Evolutionary conservation across 164 flowering plant genomes (phyloP), one percentile per base, ranked within the genome.

Genomic region (Chloranthus sessilifolius): DNA sequence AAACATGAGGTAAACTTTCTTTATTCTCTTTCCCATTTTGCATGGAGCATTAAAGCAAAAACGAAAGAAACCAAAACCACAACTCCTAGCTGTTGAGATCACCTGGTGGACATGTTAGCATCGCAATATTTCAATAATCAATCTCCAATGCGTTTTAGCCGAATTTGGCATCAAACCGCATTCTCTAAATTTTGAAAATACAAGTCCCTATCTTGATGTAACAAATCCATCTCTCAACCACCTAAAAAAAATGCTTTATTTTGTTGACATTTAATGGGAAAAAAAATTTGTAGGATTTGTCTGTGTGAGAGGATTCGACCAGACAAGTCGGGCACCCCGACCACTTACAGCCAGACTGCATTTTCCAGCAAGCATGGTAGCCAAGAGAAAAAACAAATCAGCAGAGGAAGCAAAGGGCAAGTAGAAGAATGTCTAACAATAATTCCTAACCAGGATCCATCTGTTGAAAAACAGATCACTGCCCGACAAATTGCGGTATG

Each of bases 221-320:
- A 8, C 22, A 7, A 11, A 5, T 20, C 21, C 22, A 19, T 19
- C 22, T 42, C 24, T 42, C 22, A 5, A 42, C 3, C 19, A 3
- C 1, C 24, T 15, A 2, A n/a, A 9, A 3, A 25, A 10, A n/a
- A n/a, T n/a, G n/a, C n/a, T n/a, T n/a, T n/a, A n/a, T n/a, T n/a
- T 25, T n/a, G 15, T 21, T 26, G 14, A 2, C 33, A 12, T 14
- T 2, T 12, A 15, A 25, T 44, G 6, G 5, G 1, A 21, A 41
- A 41, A 20, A 16, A 5, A 7, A 37, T 40, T 47, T 67, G 70
- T 82, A 85, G 94, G 94, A 14, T 78, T 50, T 63, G 85, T 85
- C 19, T 85, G 94, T 36, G 87, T 85, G 58, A 73, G 94, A 49
- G 94, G 89, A 53, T 82, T 85, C 31, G 89, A 85, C 65, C 75